Percentiles rank a stretch among this genome's conserved stretches.
These are phyloP conservation scores for Sporothrix schenckii DNA, from an alignment of 2,329 filamentous ascomycete species.

Conservation along the genomic window DNA sequence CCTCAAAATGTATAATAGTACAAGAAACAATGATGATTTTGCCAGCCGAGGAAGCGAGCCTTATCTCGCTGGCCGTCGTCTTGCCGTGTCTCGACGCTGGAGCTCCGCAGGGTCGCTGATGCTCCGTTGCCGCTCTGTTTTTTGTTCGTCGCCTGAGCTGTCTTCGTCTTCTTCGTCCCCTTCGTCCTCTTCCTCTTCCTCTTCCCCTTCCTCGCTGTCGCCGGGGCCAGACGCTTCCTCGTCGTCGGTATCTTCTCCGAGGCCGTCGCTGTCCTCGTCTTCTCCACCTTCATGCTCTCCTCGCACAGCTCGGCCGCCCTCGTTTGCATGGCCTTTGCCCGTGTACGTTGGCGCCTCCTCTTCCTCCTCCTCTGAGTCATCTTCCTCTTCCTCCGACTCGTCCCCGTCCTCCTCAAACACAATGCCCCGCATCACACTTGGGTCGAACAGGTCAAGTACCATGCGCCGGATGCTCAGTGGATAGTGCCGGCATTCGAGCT, in stretches of 20 bases:
- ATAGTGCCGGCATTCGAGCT: slow-evolving; percentile 89
- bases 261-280: slow-evolving; percentile 25
- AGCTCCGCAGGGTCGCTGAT: slow-evolving; percentile 48
- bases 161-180: slow-evolving; percentile 40
- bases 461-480: slow-evolving; percentile 83
- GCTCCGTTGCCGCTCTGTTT: slow-evolving; percentile 62
- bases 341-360: slow-evolving; percentile 35
- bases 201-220: background rate
- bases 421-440: slow-evolving; percentile 79
- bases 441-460: slow-evolving; percentile 92
- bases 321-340: slow-evolving; percentile 33
- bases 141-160: slow-evolving; percentile 54
- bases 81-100: slow-evolving; percentile 34
- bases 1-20: background rate
- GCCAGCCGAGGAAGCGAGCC: background rate
- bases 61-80: slow-evolving; percentile 26
- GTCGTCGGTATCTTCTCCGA: slow-evolving; percentile 37
- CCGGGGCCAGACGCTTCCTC: background rate
- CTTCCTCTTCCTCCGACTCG: slow-evolving; percentile 40
- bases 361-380: slow-evolving; percentile 39
- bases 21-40: background rate
- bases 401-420: slow-evolving; percentile 79
- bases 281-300: slow-evolving; percentile 16
- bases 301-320: slow-evolving; percentile 29
- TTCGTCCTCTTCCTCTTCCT: background rate